These are phyloP conservation scores for Gastrodia elata DNA, from an alignment of 106 monocot species.

Conservation along the genomic window DNA sequence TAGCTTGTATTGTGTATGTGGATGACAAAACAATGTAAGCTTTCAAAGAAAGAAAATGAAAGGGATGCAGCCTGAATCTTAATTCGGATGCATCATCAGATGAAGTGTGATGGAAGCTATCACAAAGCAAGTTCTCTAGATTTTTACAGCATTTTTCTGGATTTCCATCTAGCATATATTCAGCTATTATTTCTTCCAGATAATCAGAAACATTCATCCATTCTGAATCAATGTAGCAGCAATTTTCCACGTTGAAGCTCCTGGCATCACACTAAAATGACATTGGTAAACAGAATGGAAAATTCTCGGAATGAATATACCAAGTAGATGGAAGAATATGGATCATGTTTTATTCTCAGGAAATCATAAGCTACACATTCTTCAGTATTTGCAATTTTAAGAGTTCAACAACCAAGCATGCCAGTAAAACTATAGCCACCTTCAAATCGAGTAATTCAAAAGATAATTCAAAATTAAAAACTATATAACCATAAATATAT, in stretches of 20 bases:
- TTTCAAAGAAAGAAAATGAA: constrained; percentile 59
- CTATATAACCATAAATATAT: not conserved
- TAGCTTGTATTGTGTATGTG: constrained; percentile 24
- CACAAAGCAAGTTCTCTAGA: constrained; percentile 47
- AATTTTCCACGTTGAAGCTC: constrained; percentile 12
- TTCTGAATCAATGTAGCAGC: constrained; percentile 1
- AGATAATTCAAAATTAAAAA: not conserved
- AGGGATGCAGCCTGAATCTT: constrained; percentile 49
- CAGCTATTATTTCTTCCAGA: constrained; percentile 43
- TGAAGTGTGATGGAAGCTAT: constrained; percentile 10
- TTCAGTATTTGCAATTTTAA: not conserved
- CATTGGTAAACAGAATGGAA: not conserved
- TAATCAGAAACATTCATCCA: constrained; percentile 25
- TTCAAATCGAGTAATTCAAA: not conserved
- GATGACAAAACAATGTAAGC: constrained; percentile 64
- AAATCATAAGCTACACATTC: not conserved
- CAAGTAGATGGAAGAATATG: not conserved
- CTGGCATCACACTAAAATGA: constrained; percentile 21
- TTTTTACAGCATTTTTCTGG: constrained; percentile 44
- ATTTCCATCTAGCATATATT: constrained; percentile 44
- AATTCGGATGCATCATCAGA: not conserved
- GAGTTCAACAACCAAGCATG: not conserved
- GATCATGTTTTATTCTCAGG: not conserved
- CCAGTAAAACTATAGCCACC: not conserved
- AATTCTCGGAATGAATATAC: not conserved